phyloP scores from a whole-genome alignment of 345 rosid species.

The Psidium friedrichsthalianum region DNA sequence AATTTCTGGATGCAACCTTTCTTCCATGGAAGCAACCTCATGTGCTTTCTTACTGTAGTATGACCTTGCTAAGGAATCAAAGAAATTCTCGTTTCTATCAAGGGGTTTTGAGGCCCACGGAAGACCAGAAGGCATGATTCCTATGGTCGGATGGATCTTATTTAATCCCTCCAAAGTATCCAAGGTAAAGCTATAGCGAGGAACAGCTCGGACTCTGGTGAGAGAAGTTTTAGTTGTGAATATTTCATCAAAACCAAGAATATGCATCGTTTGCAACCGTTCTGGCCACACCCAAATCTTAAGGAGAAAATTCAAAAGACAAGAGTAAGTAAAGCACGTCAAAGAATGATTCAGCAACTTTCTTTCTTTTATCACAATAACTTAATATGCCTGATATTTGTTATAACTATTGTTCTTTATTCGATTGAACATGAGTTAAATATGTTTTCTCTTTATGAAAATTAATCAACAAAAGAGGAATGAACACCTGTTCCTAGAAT shows the following conservation, averaged over 20 bases:
- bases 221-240: conserved; percentile 65
- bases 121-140: conserved; percentile 87
- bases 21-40: conserved; percentile 1
- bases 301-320: background rate
- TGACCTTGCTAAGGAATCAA: conserved; percentile 22
- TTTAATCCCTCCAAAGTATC: conserved; percentile 66
- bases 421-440: background rate
- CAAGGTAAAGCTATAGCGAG: conserved; percentile 64
- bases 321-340: background rate
- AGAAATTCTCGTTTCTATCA: conserved; percentile 28
- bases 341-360: background rate
- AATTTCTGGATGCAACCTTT: conserved; percentile 32
- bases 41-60: conserved; percentile 7
- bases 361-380: background rate
- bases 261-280: conserved; percentile 74
- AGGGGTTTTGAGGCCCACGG: conserved; percentile 46
- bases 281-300: conserved; percentile 97
- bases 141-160: conserved; percentile 48
- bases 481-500: background rate
- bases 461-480: background rate
- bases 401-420: background rate
- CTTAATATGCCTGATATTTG: background rate
- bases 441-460: background rate
- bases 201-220: conserved; percentile 81
- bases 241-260: conserved; percentile 45